Percentiles rank a stretch among this genome's conserved stretches.
Conservation (phyloP, 139 green algal species). For the Nannochloris sp. region DNA sequence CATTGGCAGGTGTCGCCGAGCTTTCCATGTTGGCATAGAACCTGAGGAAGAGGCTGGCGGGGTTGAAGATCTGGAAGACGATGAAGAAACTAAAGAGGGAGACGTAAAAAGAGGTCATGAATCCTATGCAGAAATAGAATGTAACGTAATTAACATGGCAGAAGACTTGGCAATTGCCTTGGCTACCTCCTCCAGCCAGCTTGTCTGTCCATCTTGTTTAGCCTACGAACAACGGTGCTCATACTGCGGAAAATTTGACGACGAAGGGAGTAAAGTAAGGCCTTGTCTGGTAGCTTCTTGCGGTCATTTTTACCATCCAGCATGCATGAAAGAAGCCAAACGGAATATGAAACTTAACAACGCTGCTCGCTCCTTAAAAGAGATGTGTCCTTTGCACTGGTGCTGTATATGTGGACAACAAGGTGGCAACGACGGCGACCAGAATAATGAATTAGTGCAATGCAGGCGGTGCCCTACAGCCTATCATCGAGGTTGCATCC, state of each 20-base stretch:
- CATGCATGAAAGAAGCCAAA: conserved; percentile 13
- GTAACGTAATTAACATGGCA: conserved; percentile 29
- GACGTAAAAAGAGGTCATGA: background rate
- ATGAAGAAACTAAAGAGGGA: no score
- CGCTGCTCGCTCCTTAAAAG: background rate
- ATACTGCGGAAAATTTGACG: conserved; percentile 32
- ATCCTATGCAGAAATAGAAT: background rate
- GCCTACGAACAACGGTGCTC: conserved; percentile 31
- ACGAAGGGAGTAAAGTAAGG: conserved; percentile 4
- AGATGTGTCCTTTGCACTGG: background rate
- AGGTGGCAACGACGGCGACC: background rate
- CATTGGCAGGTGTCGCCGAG: conserved; percentile 35
- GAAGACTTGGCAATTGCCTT: conserved; percentile 4
- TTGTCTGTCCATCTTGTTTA: conserved; percentile 40
- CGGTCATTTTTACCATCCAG: conserved; percentile 43
- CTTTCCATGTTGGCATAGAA: conserved; percentile 20
- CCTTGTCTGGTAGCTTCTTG: conserved; percentile 36
- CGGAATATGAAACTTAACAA: conserved; percentile 10
- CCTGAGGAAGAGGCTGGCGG: background rate
- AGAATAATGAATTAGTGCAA: conserved; percentile 28
- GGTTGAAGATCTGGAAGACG: background rate
- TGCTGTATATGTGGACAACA: conserved; percentile 7
- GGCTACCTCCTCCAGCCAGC: background rate
- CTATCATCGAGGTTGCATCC: conserved; percentile 46
- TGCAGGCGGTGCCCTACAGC: conserved; percentile 47